A percentile compares a stretch with the other conserved stretches of the same genome.
These are phyloP conservation scores for Pyricularia sp. DNA, from an alignment of 2,329 filamentous ascomycete species.

Conservation along the genomic window DNA sequence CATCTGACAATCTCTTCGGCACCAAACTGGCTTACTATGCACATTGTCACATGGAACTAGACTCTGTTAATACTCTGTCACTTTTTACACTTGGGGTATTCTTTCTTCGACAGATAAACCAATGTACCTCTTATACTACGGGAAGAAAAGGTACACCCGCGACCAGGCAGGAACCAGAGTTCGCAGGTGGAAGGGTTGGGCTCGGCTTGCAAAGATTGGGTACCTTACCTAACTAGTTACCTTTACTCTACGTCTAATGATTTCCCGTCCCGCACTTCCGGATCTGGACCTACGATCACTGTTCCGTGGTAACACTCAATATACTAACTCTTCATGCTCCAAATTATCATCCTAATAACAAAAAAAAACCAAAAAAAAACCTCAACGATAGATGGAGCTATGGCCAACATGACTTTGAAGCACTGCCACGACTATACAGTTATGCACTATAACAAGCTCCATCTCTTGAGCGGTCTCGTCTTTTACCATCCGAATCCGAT, in stretches of 20 bases:
- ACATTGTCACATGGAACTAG: not conserved
- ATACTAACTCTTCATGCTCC: not conserved
- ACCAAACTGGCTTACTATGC: not conserved
- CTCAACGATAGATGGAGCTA: not conserved
- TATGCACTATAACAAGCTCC: not conserved
- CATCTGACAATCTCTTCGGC: not conserved
- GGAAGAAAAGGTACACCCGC: not conserved
- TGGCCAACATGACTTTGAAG: not conserved
- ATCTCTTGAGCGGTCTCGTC: not conserved
- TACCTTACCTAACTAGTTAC: no score
- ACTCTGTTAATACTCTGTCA: not conserved
- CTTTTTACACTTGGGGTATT: not conserved
- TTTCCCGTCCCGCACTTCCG: not conserved
- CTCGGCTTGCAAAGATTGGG: not conserved
- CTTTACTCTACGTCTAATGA: not conserved
- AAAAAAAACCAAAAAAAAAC: not conserved
- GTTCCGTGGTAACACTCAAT: not conserved
- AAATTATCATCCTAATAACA: not conserved
- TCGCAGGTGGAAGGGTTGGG: not conserved
- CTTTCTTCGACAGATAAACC: not conserved
- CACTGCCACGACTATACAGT: not conserved
- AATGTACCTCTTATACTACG: not conserved
- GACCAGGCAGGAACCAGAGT: not conserved
- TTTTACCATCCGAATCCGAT: not conserved
- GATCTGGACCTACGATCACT: not conserved